These are phyloP conservation scores for Lasiosphaeria miniovina DNA, from an alignment of 495 filamentous ascomycete genomes.

Conservation along the genomic window DNA sequence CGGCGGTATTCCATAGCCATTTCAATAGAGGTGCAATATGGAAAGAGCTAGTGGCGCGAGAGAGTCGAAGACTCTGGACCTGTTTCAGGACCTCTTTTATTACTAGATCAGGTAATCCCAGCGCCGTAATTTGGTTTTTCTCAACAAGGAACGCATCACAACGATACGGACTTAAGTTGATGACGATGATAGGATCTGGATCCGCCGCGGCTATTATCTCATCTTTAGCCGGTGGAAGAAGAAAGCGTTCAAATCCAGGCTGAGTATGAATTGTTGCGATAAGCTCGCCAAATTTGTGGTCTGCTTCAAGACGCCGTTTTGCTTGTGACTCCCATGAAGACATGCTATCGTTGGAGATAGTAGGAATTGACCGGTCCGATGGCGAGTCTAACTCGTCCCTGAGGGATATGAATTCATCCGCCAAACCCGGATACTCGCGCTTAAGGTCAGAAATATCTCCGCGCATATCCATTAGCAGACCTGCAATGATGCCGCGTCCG, in stretches of 20 bases:
- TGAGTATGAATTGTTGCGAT: background rate
- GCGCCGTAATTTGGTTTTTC: background rate
- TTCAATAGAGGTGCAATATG: background rate
- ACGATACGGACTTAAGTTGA: constrained; percentile 1
- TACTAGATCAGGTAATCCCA: constrained; percentile 1
- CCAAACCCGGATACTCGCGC: background rate
- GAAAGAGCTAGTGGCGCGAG: constrained; percentile 2
- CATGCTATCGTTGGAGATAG: background rate
- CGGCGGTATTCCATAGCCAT: constrained; percentile 1
- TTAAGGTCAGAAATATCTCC: constrained; percentile 19
- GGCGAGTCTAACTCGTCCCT: background rate
- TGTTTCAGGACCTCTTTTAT: background rate
- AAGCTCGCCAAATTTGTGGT: constrained; percentile 3
- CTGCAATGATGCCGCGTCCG: constrained; percentile 27
- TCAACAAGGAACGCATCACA: constrained; percentile 2
- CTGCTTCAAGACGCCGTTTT: constrained; percentile 4
- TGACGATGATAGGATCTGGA: constrained; percentile 2
- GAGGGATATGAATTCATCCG: constrained; percentile 1
- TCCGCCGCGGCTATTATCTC: constrained; percentile 4
- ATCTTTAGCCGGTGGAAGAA: constrained; percentile 2
- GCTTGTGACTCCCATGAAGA: constrained; percentile 1
- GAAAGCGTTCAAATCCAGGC: constrained; percentile 6
- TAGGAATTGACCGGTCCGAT: constrained; percentile 1
- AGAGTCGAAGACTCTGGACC: background rate
- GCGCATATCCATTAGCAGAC: constrained; percentile 21